These are phyloP conservation scores for Datura wrightii DNA, from an alignment of 257 asterid genomes.

Conservation along the genomic window DNA sequence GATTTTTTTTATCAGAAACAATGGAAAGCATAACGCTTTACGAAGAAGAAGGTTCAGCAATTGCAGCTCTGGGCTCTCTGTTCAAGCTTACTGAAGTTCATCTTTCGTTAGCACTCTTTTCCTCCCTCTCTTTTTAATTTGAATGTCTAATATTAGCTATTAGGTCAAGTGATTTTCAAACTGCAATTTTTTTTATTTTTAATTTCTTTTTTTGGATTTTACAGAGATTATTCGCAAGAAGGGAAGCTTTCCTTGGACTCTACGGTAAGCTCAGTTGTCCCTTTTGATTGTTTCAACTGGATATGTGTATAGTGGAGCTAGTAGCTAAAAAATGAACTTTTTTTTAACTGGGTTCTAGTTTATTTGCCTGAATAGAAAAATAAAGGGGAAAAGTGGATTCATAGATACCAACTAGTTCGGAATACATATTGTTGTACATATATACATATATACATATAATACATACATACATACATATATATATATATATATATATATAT, in stretches of 20 bases:
- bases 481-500: neutral
- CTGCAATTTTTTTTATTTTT: neutral
- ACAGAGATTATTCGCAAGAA: conserved; percentile 63
- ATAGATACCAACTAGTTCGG: neutral
- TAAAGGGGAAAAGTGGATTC: neutral
- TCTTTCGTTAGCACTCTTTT: conserved; percentile 55
- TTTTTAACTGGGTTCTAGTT: neutral
- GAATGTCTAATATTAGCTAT: neutral
- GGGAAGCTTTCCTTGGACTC: conserved; percentile 44
- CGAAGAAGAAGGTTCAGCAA: conserved; percentile 53
- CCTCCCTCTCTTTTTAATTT: neutral
- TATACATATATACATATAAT: neutral
- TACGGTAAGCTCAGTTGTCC: conserved; percentile 41
- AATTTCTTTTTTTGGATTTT: neutral
- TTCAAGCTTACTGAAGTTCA: conserved; percentile 77
- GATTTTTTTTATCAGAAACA: neutral
- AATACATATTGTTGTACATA: neutral
- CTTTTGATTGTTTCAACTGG: conserved; percentile 21
- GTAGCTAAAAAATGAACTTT: neutral
- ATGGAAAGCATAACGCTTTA: conserved; percentile 2
- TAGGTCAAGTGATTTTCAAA: neutral
- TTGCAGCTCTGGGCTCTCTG: conserved; percentile 67
- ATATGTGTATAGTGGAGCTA: neutral
- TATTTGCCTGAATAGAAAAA: neutral
- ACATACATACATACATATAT: too few species aligned